Evolutionary conservation across 2,329 filamentous ascomycete genomes (phyloP), one percentile per base, ranked within the genome.

Genomic region (Phyllosticta citribraziliensis): DNA sequence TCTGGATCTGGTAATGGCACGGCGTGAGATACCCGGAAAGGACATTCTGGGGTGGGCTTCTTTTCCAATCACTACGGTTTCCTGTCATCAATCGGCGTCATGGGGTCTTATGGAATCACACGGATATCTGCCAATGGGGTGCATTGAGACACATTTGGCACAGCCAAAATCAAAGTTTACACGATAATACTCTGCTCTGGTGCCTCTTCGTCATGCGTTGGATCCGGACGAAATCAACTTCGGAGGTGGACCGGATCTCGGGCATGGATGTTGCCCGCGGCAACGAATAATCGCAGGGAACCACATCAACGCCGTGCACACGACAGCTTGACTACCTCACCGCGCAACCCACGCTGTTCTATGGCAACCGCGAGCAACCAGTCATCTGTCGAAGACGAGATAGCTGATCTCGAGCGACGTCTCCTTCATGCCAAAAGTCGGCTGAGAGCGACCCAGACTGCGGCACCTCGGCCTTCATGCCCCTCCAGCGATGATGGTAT

Each of bases 321-420:
- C 40, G 17, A 17, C 40, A 47, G 17, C 17, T n/a, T n/a, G 40
- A 47, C 6, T 2, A n/a, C 40, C 14, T n/a, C 40, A n/a, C 17
- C n/a, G 40, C 40, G 17, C 40, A 47, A 17, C 14, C n/a, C 40
- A 47, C 40, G 12, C 17, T n/a, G 4, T 47, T 53, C 54, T 56
- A 74, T 74, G 71, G 69, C 65, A 64, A 62, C 65, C 57, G 55
- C 63, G 62, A 24, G 62, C 56, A 63, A 66, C 56, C 60, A 57
- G 50, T 66, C 70, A 63, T 66, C 68, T 66, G 68, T 76, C 20
- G 61, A 70, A 59, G 70, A 80, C 70, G 84, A 88, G 70, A 84
- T 89, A 64, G 74, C 74, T 8, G 77, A 81, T 20, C 76, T 89
- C 11, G 84, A 89, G 66, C 67, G 69, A 62, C 77, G 76, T 62